These are phyloP conservation scores for Cercospora sesami DNA, from an alignment of 2,329 filamentous ascomycete genomes.

Conservation along the genomic window DNA sequence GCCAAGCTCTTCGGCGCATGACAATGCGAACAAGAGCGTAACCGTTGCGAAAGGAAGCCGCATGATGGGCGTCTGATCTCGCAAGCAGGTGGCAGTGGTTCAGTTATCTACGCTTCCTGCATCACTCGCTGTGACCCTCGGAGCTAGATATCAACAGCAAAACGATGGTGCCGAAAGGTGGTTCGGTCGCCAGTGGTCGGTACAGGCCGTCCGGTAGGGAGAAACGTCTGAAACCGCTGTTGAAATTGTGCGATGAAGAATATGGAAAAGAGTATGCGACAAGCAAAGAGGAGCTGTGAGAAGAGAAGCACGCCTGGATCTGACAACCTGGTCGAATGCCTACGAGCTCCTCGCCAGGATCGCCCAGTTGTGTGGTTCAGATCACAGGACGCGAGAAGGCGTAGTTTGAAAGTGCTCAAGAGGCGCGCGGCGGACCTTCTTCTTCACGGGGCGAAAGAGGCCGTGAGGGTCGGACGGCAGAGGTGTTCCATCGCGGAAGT, in stretches of 20 bases:
- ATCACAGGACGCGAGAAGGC: constrained; percentile 10
- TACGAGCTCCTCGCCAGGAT: constrained; percentile 4
- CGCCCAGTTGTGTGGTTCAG: constrained; percentile 12
- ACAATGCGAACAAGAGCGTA: constrained; percentile 12
- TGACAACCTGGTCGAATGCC: constrained; percentile 9
- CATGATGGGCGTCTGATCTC: constrained; percentile 7
- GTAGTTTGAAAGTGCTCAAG: neutral
- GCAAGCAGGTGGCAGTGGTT: neutral
- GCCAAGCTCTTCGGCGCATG: constrained; percentile 15
- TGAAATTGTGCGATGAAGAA: neutral
- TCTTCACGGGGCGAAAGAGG: neutral
- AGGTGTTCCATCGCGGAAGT: neutral
- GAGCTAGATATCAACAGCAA: neutral
- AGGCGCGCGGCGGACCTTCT: constrained; percentile 1
- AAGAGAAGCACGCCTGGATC: constrained; percentile 7
- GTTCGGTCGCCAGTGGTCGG: constrained; percentile 13
- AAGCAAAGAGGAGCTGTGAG: constrained; percentile 6
- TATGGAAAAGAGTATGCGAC: neutral
- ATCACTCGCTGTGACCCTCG: neutral
- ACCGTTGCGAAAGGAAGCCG: constrained; percentile 5
- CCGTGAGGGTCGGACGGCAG: neutral
- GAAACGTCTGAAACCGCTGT: neutral
- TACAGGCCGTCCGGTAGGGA: constrained; percentile 2
- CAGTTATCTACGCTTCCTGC: constrained; percentile 9
- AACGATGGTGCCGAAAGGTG: constrained; percentile 6